Evolutionary conservation across 2,329 filamentous ascomycete species (phyloP), one percentile per base, ranked within the genome.

Genomic region (Cercospora sp.): DNA sequence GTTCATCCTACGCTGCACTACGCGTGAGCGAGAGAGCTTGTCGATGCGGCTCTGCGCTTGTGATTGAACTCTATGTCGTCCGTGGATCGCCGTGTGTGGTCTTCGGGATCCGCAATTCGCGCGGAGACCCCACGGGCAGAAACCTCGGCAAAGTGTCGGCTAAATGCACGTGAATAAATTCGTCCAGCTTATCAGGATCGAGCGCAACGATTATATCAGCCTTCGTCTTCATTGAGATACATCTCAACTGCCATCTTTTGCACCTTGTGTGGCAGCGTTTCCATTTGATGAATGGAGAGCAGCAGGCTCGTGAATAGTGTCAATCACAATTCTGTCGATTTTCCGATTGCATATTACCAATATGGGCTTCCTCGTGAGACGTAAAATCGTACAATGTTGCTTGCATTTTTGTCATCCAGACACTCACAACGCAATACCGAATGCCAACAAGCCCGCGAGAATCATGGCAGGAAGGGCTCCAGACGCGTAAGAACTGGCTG

Each of bases 71-170:
- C 33, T 55, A 18, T 57, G 42, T 20, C 30, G 51, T 30, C 13
- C 26, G 48, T 45, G 39, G 31, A 39, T 39, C 33, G 33, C 16
- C 18, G 33, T 45, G 60, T 31, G 28, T 30, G 61, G 31, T 59
- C n/a, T 6, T 33, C 8, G 48, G 51, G 33, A 39, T 33, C 62
- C 23, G 12, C 45, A 51, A 51, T 48, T 48, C 45, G 28, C 48
- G 62, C 55, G 61, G 61, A 57, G 26, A 28, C 23, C 36, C 36
- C 45, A 51, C n/a, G 20, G 62, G 30, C 31, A 8, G 13, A 20
- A 9, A 36, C 62, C 62, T 64, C 62, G 62, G 62, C 62, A 64
- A 57, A 64, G 62, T 12, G 30, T 39, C 62, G 62, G 62, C 51
- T 64, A 58, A 39, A 39, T 58, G 45, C 62, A 64, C 33, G 62